phyloP scores from a whole-genome alignment of 2,329 filamentous ascomycete genomes.

The Trichoderma cornu-damae region DNA sequence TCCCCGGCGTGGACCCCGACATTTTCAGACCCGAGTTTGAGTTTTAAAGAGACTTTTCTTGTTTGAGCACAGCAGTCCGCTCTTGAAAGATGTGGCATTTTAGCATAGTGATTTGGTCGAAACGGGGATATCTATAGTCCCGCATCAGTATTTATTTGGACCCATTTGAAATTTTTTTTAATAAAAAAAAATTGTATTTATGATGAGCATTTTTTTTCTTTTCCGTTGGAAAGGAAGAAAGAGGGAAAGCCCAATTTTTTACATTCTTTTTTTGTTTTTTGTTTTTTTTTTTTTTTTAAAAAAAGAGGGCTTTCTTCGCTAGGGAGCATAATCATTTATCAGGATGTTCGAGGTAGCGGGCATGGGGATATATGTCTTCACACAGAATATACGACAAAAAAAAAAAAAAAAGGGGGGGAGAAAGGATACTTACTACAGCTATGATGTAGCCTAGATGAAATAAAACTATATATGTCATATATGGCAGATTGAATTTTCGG shows the following conservation, averaged over 20 bases:
- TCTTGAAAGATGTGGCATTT: neutral
- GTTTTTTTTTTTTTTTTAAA: no score
- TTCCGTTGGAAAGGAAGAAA: neutral
- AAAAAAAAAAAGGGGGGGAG: no score
- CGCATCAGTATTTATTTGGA: neutral
- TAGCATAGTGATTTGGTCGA: slow-evolving; percentile 5
- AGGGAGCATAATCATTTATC: slow-evolving; percentile 8
- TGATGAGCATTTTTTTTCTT: neutral
- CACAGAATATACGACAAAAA: neutral
- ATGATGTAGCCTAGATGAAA: neutral
- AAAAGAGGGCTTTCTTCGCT: neutral
- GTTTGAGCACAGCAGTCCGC: neutral
- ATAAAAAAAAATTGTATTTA: slow-evolving; percentile 5
- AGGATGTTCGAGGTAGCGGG: neutral
- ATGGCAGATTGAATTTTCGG: neutral
- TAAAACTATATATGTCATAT: neutral
- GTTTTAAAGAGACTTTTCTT: slow-evolving; percentile 45
- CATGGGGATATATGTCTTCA: slow-evolving; percentile 2
- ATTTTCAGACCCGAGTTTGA: slow-evolving; percentile 87
- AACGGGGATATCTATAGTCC: neutral
- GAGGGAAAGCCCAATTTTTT: neutral
- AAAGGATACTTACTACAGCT: no score
- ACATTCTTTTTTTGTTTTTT: no score
- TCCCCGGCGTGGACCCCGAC: slow-evolving; percentile 85
- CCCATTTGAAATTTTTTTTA: no score